These are phyloP conservation scores for Cucumis melo DNA, from an alignment of 306 rosid species.

Conservation along the genomic window DNA sequence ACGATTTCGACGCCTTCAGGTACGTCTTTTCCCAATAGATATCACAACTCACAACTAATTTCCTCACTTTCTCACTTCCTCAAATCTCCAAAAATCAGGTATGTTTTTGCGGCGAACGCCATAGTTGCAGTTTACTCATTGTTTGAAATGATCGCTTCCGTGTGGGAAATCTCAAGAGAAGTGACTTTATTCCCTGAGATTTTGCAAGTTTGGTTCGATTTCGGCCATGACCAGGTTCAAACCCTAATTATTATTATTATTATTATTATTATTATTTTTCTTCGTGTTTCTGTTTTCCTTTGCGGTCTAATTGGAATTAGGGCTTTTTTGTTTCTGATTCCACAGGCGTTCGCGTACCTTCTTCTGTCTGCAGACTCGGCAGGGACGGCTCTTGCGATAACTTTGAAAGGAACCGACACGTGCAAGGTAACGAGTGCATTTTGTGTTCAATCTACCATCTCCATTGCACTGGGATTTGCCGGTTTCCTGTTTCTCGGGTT, in stretches of 20 bases:
- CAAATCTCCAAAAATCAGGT: constrained; percentile 25
- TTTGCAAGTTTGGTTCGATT: constrained; percentile 93
- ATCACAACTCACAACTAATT: neutral
- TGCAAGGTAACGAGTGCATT: constrained; percentile 51
- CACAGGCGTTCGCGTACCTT: constrained; percentile 82
- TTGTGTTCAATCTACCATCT: constrained; percentile 63
- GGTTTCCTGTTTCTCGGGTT: constrained; percentile 80
- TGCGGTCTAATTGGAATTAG: neutral
- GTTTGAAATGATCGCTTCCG: constrained; percentile 72
- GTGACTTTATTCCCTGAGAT: constrained; percentile 68
- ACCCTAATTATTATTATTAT: neutral
- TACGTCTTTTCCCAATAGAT: neutral
- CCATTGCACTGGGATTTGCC: constrained; percentile 59
- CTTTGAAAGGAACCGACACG: constrained; percentile 40
- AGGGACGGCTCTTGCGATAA: constrained; percentile 60
- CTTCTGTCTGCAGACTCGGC: constrained; percentile 81
- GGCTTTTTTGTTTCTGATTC: constrained; percentile 7
- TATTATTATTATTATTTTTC: too few relatives aligned
- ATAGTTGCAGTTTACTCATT: constrained; percentile 73
- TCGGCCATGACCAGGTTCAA: constrained; percentile 92
- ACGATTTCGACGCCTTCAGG: constrained; percentile 90
- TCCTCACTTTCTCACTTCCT: neutral
- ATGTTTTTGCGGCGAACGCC: constrained; percentile 75
- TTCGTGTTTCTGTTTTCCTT: neutral
- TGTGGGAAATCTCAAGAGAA: constrained; percentile 91